Evolutionary conservation across 768 basidiomycete species (phyloP), one percentile per base, ranked within the genome.

Genomic region (Lentinula sp.): DNA sequence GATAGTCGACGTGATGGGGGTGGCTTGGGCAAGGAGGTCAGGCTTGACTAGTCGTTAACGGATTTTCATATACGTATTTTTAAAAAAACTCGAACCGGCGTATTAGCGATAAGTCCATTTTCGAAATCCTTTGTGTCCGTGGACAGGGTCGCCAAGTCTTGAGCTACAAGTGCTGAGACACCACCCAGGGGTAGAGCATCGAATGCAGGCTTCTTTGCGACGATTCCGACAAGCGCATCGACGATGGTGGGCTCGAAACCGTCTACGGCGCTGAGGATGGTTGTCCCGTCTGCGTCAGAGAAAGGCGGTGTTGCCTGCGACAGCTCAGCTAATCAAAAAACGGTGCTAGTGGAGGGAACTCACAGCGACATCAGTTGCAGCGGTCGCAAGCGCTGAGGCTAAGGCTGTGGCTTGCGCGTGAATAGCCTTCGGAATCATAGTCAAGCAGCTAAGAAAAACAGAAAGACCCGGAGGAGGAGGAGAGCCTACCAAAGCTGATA

Each of bases 141-240:
- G 6, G 65, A 66, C 59, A 76, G 67, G 16, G 49, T 63, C 12
- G 57, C 51, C 4, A 77, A 67, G 57, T 76, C 75, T 42, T 65
- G 51, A 20, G 65, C 61, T 41, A 76, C 65, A 35, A 77, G 64
- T 18, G 70, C 69, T 16, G 72, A 62, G 43, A 72, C 41, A 15
- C 70, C 71, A 49, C 67, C 69, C 49, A 75, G 64, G 48, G 73
- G 70, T 23, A 73, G 60, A 16, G 65, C 69, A 48, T 63, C 64
- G 37, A 76, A 72, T 3, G 65, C 67, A 16, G 71, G 59, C 56
- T 71, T 64, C 62, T 72, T 70, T 12, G 57, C 52, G 5, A 70
- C 66, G 39, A 75, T 67, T 3, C 36, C 60, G 1, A 20, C 45
- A 33, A 72, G 59, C 0, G 70, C 66, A 49, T 71, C 54, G 1